Conservation (phyloP, 2,329 filamentous ascomycete species). For the Colletotrichum echinochloae region DNA sequence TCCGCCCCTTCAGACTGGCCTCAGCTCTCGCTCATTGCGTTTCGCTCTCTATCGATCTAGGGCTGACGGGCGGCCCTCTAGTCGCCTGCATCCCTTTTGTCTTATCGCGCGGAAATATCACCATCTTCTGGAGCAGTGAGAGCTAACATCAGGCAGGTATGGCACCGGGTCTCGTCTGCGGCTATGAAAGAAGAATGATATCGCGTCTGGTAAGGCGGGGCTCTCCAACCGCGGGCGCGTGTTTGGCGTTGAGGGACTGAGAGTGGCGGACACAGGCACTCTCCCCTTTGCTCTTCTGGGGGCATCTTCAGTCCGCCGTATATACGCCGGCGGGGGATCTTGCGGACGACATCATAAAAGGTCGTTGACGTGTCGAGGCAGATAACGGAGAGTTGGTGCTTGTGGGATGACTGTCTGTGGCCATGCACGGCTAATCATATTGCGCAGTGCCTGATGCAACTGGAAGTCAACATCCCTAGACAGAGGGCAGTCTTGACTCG, state of each 20-base stretch:
- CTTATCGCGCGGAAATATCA: constrained; percentile 57
- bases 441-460: too few species aligned
- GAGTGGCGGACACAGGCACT: constrained; percentile 44
- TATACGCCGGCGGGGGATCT: constrained; percentile 45
- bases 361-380: constrained; percentile 50
- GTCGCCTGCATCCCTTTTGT: constrained; percentile 49
- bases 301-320: constrained; percentile 44
- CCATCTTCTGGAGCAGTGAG: constrained; percentile 52
- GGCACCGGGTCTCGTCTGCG: constrained; percentile 64
- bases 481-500: neutral
- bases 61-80: constrained; percentile 45
- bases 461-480: neutral
- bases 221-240: constrained; percentile 54
- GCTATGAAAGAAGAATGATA: constrained; percentile 64
- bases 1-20: constrained; percentile 31
- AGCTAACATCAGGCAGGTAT: constrained; percentile 58
- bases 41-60: constrained; percentile 16
- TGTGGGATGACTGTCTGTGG: too few species aligned
- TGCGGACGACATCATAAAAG: constrained; percentile 43
- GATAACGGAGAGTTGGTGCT: neutral
- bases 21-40: constrained; percentile 23
- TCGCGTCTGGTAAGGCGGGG: constrained; percentile 59
- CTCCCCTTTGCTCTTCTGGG: constrained; percentile 46
- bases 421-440: fast-evolving
- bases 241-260: constrained; percentile 42